A percentile compares a stretch with the other conserved stretches of the same genome.
Evolutionary conservation across 176 grass and related monocot species (phyloP).

Genomic region (Stipa capillata): DNA sequence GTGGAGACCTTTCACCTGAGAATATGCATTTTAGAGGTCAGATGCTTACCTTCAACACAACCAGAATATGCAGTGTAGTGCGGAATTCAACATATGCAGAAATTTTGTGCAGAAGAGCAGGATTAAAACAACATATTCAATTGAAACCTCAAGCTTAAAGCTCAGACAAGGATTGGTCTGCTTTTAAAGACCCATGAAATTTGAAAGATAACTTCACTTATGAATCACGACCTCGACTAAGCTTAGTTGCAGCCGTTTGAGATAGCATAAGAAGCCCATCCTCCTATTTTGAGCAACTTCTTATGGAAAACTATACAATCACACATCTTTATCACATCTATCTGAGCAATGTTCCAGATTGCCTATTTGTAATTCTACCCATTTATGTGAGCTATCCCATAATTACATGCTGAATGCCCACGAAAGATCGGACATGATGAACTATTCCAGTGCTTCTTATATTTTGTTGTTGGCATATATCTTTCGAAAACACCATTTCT

Average conservation of each 20-base stretch:
- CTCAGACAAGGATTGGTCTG: background rate
- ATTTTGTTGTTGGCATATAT: background rate
- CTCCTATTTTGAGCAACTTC: background rate
- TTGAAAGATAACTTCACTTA: background rate
- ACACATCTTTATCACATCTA: background rate
- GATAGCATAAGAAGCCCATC: background rate
- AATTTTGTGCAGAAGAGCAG: background rate
- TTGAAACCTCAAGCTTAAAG: background rate
- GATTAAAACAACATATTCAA: background rate
- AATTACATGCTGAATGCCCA: background rate
- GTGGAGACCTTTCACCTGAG: slow-evolving; percentile 49
- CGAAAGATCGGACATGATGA: background rate
- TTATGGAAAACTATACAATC: background rate
- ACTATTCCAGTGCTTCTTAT: background rate
- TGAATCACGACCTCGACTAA: background rate
- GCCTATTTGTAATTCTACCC: background rate
- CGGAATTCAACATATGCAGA: background rate
- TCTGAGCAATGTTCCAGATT: background rate
- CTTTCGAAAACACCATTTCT: background rate
- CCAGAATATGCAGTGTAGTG: background rate
- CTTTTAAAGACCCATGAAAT: background rate
- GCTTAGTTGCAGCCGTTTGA: too few species aligned
- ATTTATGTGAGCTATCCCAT: background rate
- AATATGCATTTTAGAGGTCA: background rate
- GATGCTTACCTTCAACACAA: background rate